Evolutionary conservation across 2,329 filamentous ascomycete species (phyloP), one percentile per base, ranked within the genome.

Genomic region (Scytalidium lignicola): DNA sequence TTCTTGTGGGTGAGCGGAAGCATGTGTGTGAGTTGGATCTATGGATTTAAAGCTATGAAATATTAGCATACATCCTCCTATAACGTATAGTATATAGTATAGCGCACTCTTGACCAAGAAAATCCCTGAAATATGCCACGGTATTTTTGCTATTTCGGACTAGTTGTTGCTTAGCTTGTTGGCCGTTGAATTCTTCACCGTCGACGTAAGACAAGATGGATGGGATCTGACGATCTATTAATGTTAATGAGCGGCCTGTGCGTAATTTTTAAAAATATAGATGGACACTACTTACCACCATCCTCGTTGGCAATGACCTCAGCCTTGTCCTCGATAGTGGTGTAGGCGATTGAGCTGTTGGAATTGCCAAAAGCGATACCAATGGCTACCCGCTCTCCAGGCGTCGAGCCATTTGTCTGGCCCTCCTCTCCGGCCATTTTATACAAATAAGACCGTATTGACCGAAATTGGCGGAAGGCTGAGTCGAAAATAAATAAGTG

Each of bases 251-350:
- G 32, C 32, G 5, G 15, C 15, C 32, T 37, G 7, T 28, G 9
- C 40, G 28, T 32, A 46, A 8, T 37, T 42, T 29, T 28, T 43
- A 42, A 37, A 17, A 15, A 49, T 40, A 15, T 26, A 15, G 9
- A 28, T 41, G 48, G 42, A 41, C 21, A 47, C n/a, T 21, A 72
- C 82, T 65, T 68, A 90, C 89, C 89, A 78, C 93, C 93, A 67
- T 97, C 93, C 75, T 97, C 93, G 74, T 99, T 97, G 65, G 93
- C 93, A 73, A 99, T 97, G 56, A 99, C 92, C 69, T 96, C 90
- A 57, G 90, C 86, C 77, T 95, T 95, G 71, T 95, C 92, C 65
- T 97, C 92, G 54, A 85, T 81, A 43, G 90, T 95, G 67, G 91
- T 95, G 68, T 85, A 90, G 62, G 92, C 92, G 73, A 99, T 96